Conservation (phyloP, 495 filamentous ascomycete genomes). For the Glarea lozoyensis region DNA sequence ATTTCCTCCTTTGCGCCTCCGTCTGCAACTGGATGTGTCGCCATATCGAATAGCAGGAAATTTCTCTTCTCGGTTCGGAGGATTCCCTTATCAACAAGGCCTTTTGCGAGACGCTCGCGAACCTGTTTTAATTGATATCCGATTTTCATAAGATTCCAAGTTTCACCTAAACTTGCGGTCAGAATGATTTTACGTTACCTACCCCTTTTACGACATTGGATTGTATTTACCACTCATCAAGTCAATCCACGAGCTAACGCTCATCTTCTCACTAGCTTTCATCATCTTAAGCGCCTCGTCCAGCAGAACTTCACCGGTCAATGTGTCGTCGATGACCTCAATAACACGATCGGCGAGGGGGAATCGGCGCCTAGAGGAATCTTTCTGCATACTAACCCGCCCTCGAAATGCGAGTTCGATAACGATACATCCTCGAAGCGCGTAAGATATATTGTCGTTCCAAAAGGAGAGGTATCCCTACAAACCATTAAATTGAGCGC, state of each 20-base stretch:
- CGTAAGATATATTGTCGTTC: conserved; percentile 99
- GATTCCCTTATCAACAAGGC: conserved; percentile 98
- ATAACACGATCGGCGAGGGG: conserved; percentile 87
- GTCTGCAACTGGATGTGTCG: conserved; percentile 96
- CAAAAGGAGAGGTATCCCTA: conserved; percentile 92
- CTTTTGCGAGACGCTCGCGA: conserved; percentile 92
- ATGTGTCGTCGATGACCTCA: conserved; percentile 93
- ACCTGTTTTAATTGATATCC: conserved; percentile 99
- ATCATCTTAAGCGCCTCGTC: conserved; percentile 99
- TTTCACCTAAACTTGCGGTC: conserved; percentile 63
- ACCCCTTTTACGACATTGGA: too few relatives aligned
- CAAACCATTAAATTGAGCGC: background rate
- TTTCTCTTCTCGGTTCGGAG: conserved; percentile 98
- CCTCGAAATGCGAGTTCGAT: conserved; percentile 94
- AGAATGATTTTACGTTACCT: too few relatives aligned
- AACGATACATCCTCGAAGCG: conserved; percentile 93
- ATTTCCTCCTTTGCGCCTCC: conserved; percentile 97
- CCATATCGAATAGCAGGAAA: conserved; percentile 99
- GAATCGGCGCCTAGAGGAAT: conserved; percentile 83
- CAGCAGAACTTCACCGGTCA: conserved; percentile 94
- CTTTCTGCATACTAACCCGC: conserved; percentile 97
- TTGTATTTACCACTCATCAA: conserved; percentile 96
- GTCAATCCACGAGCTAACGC: conserved; percentile 96
- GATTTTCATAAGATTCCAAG: conserved; percentile 99
- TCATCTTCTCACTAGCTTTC: conserved; percentile 99